Percentiles rank a stretch among this genome's conserved stretches.
Conservation (phyloP, 108 stramenopile genomes). For the Discostella pseudostelligera region DNA sequence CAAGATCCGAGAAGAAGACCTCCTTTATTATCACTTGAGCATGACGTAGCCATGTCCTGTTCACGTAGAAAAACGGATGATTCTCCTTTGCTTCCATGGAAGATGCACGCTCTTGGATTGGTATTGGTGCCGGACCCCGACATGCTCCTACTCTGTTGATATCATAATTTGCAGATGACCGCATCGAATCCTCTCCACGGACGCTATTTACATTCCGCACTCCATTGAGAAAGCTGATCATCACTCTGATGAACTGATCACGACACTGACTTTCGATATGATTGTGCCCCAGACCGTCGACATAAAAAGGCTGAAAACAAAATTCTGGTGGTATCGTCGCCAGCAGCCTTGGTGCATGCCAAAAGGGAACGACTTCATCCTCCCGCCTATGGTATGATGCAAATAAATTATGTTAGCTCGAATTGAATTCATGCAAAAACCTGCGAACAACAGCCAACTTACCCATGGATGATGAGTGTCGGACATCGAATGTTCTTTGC, state of each 20-base stretch:
- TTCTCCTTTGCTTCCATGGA: constrained; percentile 11
- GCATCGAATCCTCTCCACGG: not conserved
- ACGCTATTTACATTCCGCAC: not conserved
- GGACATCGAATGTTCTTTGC: constrained; percentile 62
- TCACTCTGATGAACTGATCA: constrained; percentile 19
- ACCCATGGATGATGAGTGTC: constrained; percentile 60
- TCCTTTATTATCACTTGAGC: constrained; percentile 19
- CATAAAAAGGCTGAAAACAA: constrained; percentile 68
- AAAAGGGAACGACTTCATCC: constrained; percentile 80
- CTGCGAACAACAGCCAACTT: too few species aligned
- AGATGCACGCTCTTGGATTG: constrained; percentile 16
- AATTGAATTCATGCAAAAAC: too few species aligned
- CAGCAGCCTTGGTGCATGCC: constrained; percentile 70
- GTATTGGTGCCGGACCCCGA: too few species aligned
- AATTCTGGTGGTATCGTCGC: constrained; percentile 51
- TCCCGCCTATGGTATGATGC: constrained; percentile 50
- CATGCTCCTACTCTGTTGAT: not conserved
- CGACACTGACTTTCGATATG: constrained; percentile 56
- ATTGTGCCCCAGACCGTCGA: constrained; percentile 70
- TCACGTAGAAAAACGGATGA: constrained; percentile 34
- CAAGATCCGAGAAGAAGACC: constrained; percentile 1
- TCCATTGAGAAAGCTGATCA: constrained; percentile 27
- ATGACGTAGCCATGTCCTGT: constrained; percentile 38
- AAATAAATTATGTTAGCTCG: too few species aligned
- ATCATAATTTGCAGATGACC: not conserved